Evolutionary conservation across 1,284 basidiomycete species (phyloP).

Genomic region (Tilletiaria anomala): DNA sequence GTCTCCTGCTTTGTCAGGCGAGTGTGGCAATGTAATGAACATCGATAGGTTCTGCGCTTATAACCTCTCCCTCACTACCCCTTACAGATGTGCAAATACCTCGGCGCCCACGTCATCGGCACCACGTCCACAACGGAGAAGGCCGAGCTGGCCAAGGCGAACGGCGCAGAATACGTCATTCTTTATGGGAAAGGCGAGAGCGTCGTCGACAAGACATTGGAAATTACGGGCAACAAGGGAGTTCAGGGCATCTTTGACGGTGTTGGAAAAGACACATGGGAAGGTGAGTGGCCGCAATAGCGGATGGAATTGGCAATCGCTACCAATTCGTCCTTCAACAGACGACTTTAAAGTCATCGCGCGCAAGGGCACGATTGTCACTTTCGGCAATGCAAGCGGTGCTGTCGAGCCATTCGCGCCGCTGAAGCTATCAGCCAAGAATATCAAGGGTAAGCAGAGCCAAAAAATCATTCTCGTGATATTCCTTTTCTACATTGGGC

Average conservation of each 20-base stretch:
- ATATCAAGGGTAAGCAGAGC: slow-evolving; percentile 51
- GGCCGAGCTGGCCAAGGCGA: slow-evolving; percentile 60
- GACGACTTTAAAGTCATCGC: slow-evolving; percentile 61
- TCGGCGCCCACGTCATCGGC: slow-evolving; percentile 78
- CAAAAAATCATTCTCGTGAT: too few relatives aligned
- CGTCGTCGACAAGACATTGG: slow-evolving; percentile 16
- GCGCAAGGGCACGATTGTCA: slow-evolving; percentile 50
- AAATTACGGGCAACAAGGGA: slow-evolving; percentile 67
- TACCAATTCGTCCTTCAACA: slow-evolving; percentile 46
- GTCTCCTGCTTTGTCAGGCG: slow-evolving; percentile 45
- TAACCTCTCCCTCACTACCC: neutral
- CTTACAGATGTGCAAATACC: slow-evolving; percentile 37
- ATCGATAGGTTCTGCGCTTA: neutral
- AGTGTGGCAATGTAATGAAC: slow-evolving; percentile 40
- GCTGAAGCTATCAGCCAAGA: slow-evolving; percentile 64
- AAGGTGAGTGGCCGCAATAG: slow-evolving; percentile 12
- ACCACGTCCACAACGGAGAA: slow-evolving; percentile 80
- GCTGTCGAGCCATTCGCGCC: slow-evolving; percentile 52
- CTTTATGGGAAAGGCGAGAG: slow-evolving; percentile 48
- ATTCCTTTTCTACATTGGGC: neutral
- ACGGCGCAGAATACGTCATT: slow-evolving; percentile 77
- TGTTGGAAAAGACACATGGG: slow-evolving; percentile 52
- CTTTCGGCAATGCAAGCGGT: slow-evolving; percentile 81
- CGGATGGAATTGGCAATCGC: neutral
- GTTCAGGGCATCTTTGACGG: slow-evolving; percentile 75